Base-by-base conservation (phyloP, 164 flowering plant species). In the Piper longum region DNA sequence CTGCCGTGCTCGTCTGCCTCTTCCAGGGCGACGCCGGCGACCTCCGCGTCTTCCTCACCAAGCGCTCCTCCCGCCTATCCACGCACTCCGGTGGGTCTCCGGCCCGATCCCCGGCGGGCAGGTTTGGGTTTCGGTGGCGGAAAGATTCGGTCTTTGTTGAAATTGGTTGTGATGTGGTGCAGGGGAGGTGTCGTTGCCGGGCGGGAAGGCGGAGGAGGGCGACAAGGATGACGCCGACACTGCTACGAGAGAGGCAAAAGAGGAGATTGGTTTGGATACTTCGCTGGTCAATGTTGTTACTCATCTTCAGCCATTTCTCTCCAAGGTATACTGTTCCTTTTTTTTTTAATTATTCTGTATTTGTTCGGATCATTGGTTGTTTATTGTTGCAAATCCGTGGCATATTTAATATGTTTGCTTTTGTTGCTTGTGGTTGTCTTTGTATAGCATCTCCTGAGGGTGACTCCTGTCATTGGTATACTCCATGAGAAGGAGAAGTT, bases 171-270 rank as follows among this genome's bases (percentile, higher is more conserved):
- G 42, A 43, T 41, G 17, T 42, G 43, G 42, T 18, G 45, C 82
- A 93, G 98, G 97, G 60, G 97, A 93, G 73, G 91, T 93, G 63
- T 72, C 98, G 4, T 77, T 93, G 81, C 98, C 98, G 0, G 98
- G 98, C 55, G 98, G 98, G 60, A 93, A 86, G 70, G 79, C 80
- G 19, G 98, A 91, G 19, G 98, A 91, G 61, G 85, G 85, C 5
- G 98, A 93, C 72, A 75, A 69, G 18, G 82, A 81, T 67, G 96
- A 90, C 76, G 73, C 64, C 4, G 81, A 72, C 43, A 90, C 98
- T 0, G 96, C 98, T 0, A 75, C 74, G n/a, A 84, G 97, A 43
- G 98, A 93, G 72, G 96, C 98, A 5, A 71, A 83, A 41, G 98
- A 93, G 75, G 98, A 93, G 77, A 93, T 90, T 58, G 97, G 97